Percentiles rank a stretch among this genome's conserved stretches.
Conservation (phyloP, 805 yeast species). For the Candida nonsorbophila region DNA sequence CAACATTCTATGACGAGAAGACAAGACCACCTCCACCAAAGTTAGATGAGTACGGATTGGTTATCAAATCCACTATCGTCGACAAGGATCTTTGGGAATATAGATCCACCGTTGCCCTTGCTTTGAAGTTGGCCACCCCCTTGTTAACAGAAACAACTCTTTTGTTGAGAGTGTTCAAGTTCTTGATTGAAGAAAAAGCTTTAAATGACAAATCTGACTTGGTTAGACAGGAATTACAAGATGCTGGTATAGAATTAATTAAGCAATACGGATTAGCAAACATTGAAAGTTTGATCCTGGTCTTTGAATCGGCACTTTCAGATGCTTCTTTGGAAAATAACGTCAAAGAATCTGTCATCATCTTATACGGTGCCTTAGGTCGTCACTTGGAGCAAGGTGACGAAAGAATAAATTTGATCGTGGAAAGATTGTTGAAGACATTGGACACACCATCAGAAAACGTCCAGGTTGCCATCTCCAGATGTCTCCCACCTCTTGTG, state of each 20-base stretch:
- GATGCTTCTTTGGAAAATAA: conserved; percentile 51
- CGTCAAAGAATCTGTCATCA: conserved; percentile 74
- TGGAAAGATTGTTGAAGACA: conserved; percentile 66
- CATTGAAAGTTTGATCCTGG: conserved; percentile 72
- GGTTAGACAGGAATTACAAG: conserved; percentile 80
- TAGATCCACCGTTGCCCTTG: conserved; percentile 74
- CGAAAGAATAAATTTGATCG: conserved; percentile 56
- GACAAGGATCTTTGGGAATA: conserved; percentile 79
- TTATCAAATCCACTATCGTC: conserved; percentile 53
- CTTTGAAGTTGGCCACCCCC: conserved; percentile 55
- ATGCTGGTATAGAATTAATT: conserved; percentile 79
- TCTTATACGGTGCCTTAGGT: conserved; percentile 87
- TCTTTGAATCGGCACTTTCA: conserved; percentile 68
- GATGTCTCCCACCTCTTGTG: conserved; percentile 81
- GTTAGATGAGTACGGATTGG: conserved; percentile 75
- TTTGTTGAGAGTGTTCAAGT: conserved; percentile 53
- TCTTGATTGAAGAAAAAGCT: conserved; percentile 58
- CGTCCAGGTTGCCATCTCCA: conserved; percentile 84
- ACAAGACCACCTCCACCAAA: conserved; percentile 73
- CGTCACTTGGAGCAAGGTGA: conserved; percentile 72
- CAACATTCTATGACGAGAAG: conserved; percentile 53
- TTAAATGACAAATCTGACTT: conserved; percentile 68
- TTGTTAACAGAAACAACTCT: conserved; percentile 30
- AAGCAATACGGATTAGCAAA: conserved; percentile 56
- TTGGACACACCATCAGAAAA: conserved; percentile 84